These are phyloP conservation scores for Mycena chlorophos DNA, from an alignment of 768 basidiomycete species.

Conservation along the genomic window DNA sequence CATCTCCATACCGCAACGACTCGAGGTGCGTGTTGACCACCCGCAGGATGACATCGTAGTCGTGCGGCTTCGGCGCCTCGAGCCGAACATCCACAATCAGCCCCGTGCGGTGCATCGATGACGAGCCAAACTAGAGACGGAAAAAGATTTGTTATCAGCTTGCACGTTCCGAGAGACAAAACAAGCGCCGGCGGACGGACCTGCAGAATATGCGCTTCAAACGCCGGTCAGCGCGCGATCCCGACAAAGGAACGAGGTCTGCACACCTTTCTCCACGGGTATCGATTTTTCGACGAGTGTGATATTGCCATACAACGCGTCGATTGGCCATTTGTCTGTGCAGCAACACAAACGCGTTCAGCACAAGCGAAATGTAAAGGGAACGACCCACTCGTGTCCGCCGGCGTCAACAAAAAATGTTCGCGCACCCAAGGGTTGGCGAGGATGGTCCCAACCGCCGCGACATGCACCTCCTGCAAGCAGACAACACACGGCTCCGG, in stretches of 20 bases:
- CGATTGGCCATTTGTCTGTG: constrained; percentile 59
- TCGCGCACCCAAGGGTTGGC: constrained; percentile 61
- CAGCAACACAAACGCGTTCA: too few relatives aligned
- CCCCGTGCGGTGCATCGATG: constrained; percentile 54
- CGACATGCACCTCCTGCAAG: constrained; percentile 63
- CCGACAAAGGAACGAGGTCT: too few relatives aligned
- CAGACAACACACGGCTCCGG: constrained; percentile 64
- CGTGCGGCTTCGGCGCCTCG: constrained; percentile 31
- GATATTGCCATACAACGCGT: constrained; percentile 60
- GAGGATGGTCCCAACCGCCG: constrained; percentile 50
- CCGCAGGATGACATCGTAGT: constrained; percentile 49
- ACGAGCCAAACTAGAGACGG: constrained; percentile 42
- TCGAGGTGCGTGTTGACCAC: constrained; percentile 78
- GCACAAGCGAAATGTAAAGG: too few relatives aligned
- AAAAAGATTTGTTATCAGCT: neutral
- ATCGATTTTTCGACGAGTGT: constrained; percentile 65
- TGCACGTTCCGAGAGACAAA: constrained; percentile 26
- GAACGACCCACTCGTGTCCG: constrained; percentile 43
- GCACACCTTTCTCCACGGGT: constrained; percentile 42
- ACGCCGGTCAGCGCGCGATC: too few relatives aligned
- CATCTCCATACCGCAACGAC: constrained; percentile 49
- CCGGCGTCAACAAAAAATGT: constrained; percentile 61
- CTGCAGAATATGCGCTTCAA: constrained; percentile 12
- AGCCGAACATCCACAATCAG: constrained; percentile 59
- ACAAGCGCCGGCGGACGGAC: constrained; percentile 34